Base-by-base conservation (phyloP, 805 yeast species). In the Starmerella floris region DNA sequence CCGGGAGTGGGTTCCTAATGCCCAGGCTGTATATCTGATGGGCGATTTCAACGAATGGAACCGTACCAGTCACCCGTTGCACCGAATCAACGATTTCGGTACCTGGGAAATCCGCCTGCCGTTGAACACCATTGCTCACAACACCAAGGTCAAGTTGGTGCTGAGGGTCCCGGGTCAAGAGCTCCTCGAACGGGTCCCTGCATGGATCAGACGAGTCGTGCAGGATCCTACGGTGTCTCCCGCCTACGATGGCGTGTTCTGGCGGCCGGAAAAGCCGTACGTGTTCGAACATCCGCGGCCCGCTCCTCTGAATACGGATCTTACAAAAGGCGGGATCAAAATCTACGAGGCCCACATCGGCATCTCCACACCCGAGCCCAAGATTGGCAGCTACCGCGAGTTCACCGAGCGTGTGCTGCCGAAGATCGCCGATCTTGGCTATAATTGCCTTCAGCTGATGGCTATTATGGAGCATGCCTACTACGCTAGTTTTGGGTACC, bases 391-490 rank as follows among this genome's bases (percentile, higher is more conserved):
- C 11, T 88, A 88, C 62, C 76, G 73, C 51, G 93, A 88, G 59
- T 88, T 88, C 60, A 80, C 95, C 13, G 52, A 65, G 35, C 77
- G 82, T 50, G 69, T 85, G 11, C 70, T 88, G 48, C 97, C 97
- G n/a, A 69, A 79, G 35, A 83, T 88, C 52, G 76, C 76, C 52
- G 74, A 79, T 49, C 69, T 87, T 46, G 96, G 96, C 30, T 88
- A 88, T 62, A 84, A 91, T 61, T 77, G 94, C 4, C 80, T 88
- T 54, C 98, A 88, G 63, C 69, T 88, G 57, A 88, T 88, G 98
- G 96, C 98, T 0, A 73, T 88, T 35, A 88, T 88, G 98, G 98
- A 88, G 62, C 98, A 88, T 60, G 97, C 98, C 1, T 88, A 88
- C 60, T 88, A 88, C 60, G 98, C 96, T 1, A 83, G 95, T 2